Conservation (phyloP, 1,284 basidiomycete species). For the Pascua guehoae region DNA sequence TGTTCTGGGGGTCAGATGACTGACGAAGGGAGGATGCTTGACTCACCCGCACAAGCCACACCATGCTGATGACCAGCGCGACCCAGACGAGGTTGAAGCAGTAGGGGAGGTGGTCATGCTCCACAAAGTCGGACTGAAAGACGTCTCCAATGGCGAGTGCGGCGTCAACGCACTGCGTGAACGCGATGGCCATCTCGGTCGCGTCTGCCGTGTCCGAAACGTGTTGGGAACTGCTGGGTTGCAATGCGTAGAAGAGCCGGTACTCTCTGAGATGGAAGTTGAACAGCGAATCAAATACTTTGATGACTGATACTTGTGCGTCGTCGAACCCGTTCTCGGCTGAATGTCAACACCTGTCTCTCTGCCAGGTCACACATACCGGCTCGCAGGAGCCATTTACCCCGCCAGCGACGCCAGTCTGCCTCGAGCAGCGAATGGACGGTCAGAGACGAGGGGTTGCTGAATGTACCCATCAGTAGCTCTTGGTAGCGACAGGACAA, state of each 20-base stretch:
- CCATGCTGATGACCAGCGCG: constrained; percentile 9
- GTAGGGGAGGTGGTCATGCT: constrained; percentile 15
- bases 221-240: not conserved
- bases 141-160: constrained; percentile 11
- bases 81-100: constrained; percentile 16
- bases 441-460: too few species aligned
- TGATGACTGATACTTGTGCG: not conserved
- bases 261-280: constrained; percentile 17
- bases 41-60: constrained; percentile 18
- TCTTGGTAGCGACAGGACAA: too few species aligned
- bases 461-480: too few species aligned
- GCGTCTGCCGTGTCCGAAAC: constrained; percentile 5
- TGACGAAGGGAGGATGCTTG: not conserved
- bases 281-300: constrained; percentile 8
- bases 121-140: constrained; percentile 15
- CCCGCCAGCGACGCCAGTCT: too few species aligned
- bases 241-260: constrained; percentile 7
- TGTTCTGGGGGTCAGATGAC: not conserved
- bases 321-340: not conserved
- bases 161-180: constrained; percentile 12
- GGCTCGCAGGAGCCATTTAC: too few species aligned
- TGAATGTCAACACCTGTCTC: too few species aligned
- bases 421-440: too few species aligned
- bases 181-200: constrained; percentile 1
- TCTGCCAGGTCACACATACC: too few species aligned